phyloP scores from a whole-genome alignment of 2,329 filamentous ascomycete genomes.

The Microcera coccophila region DNA sequence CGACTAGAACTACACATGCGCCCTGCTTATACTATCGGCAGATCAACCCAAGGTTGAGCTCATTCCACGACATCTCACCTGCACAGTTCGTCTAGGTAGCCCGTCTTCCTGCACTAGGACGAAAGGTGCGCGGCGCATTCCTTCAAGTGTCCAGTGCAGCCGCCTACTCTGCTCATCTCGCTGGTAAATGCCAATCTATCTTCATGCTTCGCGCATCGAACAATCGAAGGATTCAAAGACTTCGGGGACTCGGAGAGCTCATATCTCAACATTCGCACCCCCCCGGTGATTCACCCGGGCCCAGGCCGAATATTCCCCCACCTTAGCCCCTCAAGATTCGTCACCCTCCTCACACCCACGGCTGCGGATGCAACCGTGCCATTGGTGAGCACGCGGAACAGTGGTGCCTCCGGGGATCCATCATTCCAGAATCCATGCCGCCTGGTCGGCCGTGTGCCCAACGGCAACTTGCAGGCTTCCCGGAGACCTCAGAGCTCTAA shows the following conservation, averaged over 20 bases:
- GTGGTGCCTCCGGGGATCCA: conserved; percentile 26
- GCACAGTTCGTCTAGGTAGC: conserved; percentile 8
- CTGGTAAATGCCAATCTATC: conserved; percentile 27
- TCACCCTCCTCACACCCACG: conserved; percentile 30
- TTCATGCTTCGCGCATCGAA: too few relatives aligned
- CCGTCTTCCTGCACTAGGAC: conserved; percentile 16
- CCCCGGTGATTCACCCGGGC: conserved; percentile 38
- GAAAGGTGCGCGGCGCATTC: conserved; percentile 9
- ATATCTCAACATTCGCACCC: conserved; percentile 23
- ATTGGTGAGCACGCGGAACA: conserved; percentile 32
- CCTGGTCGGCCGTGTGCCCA: conserved; percentile 21
- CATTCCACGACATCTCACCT: conserved; percentile 7
- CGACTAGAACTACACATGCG: background rate
- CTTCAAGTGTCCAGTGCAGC: background rate
- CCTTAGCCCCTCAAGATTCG: conserved; percentile 30
- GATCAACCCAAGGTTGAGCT: conserved; percentile 8
- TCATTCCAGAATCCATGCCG: conserved; percentile 22
- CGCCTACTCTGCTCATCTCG: conserved; percentile 10
- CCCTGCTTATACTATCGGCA: conserved; percentile 8
- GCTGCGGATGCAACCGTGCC: conserved; percentile 32
- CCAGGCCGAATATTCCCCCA: conserved; percentile 34
- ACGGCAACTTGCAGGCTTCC: conserved; percentile 27
- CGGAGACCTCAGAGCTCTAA: conserved; percentile 16
- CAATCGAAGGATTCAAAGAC: too few relatives aligned
- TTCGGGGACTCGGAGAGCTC: too few relatives aligned